These are phyloP conservation scores for Dorcoceras hygrometricum DNA, from an alignment of 257 asterid genomes.

Conservation along the genomic window DNA sequence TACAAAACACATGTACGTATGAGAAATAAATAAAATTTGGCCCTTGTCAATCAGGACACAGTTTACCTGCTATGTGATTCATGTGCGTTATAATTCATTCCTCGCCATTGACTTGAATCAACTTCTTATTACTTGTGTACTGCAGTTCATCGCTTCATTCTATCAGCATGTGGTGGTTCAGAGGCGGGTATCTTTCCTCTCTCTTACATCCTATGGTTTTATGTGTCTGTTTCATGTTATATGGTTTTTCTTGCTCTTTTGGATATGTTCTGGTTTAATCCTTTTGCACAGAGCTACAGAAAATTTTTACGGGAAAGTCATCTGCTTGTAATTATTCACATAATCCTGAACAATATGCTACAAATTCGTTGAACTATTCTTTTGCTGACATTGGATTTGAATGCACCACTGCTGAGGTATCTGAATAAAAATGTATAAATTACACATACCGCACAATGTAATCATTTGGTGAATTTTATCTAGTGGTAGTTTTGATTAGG, in stretches of 20 bases:
- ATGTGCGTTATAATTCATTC: constrained; percentile 14
- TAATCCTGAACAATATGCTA: constrained; percentile 6
- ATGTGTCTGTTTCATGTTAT: background rate
- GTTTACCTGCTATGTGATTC: constrained; percentile 9
- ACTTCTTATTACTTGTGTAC: constrained; percentile 18
- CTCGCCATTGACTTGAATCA: constrained; percentile 13
- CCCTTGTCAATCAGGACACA: background rate
- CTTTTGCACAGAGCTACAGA: no score
- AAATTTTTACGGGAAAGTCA: background rate
- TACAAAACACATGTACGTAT: background rate
- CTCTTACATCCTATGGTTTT: background rate
- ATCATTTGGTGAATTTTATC: background rate
- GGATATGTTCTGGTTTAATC: background rate
- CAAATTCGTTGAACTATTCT: background rate
- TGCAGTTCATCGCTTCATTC: constrained; percentile 95
- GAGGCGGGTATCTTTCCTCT: constrained; percentile 60
- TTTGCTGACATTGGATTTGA: constrained; percentile 4
- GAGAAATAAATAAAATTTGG: background rate
- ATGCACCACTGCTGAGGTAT: constrained; percentile 10
- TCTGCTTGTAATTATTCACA: background rate
- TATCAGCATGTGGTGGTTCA: constrained; percentile 96
- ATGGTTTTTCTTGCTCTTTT: background rate
- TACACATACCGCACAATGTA: background rate
- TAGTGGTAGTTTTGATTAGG: background rate
- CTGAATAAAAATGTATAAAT: background rate